phyloP scores from a whole-genome alignment of 345 rosid species.

The Abelmoschus esculentus region DNA sequence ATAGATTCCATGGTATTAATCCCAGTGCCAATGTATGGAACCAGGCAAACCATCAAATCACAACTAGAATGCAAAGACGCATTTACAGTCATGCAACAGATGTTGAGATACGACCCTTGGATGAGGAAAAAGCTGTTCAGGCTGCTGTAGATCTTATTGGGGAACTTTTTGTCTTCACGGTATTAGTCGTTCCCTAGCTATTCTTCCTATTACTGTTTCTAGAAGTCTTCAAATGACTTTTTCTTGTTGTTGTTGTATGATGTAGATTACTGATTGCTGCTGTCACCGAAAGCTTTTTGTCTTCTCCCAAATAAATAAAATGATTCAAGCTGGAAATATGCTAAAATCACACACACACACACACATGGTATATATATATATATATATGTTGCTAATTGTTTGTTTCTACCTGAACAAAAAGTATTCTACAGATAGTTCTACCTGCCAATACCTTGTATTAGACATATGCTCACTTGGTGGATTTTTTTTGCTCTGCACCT shows the following conservation, averaged over 20 bases:
- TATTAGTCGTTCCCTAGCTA: slow-evolving; percentile 18
- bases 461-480: neutral
- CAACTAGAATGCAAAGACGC: slow-evolving; percentile 75
- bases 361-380: neutral
- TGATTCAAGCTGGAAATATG: neutral
- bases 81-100: slow-evolving; percentile 72
- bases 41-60: slow-evolving; percentile 69
- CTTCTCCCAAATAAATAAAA: neutral
- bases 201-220: neutral
- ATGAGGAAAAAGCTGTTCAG: slow-evolving; percentile 93
- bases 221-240: neutral
- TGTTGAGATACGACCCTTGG: slow-evolving; percentile 80
- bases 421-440: neutral
- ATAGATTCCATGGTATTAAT: neutral
- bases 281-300: neutral
- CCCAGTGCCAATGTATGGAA: slow-evolving; percentile 11
- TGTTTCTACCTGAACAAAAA: neutral
- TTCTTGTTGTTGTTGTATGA: neutral
- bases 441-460: neutral
- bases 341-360: neutral
- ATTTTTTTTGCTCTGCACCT: too few relatives aligned
- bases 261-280: neutral
- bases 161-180: slow-evolving; percentile 77
- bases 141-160: slow-evolving; percentile 91
- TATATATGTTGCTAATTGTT: neutral